Evolutionary conservation across 176 grass and related monocot species (phyloP).

Genomic region (Triticum dicoccoides): DNA sequence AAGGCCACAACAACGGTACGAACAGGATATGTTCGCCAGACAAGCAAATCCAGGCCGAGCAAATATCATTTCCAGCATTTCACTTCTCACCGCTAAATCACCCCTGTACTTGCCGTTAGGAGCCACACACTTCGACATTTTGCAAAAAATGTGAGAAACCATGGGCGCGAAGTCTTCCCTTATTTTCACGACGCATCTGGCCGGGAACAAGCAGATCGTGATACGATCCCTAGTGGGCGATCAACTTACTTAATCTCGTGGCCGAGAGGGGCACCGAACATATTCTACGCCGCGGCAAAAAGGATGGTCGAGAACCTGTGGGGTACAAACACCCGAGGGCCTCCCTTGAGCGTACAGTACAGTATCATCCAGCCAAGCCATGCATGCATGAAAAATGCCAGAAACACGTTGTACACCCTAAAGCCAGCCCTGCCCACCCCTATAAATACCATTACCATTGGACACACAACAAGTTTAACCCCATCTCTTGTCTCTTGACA

Average conservation of each 20-base stretch:
- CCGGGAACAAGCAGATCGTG: slow-evolving; percentile 34
- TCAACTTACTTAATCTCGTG: slow-evolving; percentile 27
- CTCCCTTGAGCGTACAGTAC: not conserved
- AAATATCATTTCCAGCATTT: not conserved
- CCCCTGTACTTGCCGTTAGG: slow-evolving; percentile 19
- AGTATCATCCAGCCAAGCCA: not conserved
- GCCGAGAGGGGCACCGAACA: slow-evolving; percentile 12
- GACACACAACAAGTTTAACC: slow-evolving; percentile 13
- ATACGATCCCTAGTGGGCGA: slow-evolving; percentile 30
- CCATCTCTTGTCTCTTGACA: not conserved
- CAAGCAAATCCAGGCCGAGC: not conserved
- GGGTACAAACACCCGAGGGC: slow-evolving; percentile 10
- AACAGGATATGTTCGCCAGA: not conserved
- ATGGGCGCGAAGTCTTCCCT: not conserved
- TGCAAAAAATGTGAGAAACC: not conserved
- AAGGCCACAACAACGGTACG: not conserved
- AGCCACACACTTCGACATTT: not conserved
- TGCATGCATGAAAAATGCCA: not conserved
- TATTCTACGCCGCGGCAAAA: slow-evolving; percentile 28
- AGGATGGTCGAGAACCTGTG: slow-evolving; percentile 38
- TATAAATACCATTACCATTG: slow-evolving; percentile 27
- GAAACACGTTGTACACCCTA: not conserved
- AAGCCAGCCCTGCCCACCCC: not conserved
- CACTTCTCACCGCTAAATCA: not conserved
- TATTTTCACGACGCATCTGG: not conserved